These are phyloP conservation scores for Chlorencoelia australis DNA, from an alignment of 2,329 filamentous ascomycete species.

Conservation along the genomic window DNA sequence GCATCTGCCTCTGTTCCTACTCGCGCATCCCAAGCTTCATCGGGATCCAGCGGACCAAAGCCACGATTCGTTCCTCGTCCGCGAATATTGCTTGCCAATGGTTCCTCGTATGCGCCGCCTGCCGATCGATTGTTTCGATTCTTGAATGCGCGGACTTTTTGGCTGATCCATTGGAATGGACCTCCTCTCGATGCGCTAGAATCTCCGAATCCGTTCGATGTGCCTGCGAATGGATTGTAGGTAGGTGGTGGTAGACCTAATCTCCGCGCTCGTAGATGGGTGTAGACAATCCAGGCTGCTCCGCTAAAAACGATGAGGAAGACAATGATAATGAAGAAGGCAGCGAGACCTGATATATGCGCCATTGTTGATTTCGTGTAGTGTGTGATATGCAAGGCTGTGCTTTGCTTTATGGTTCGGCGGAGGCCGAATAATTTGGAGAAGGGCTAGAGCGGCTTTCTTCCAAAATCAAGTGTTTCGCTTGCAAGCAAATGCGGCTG, in stretches of 20 bases:
- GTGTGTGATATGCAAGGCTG: too few relatives aligned
- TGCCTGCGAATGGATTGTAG: slow-evolving; percentile 56
- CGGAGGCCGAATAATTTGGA: too few relatives aligned
- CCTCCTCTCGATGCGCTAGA: slow-evolving; percentile 45
- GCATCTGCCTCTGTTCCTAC: slow-evolving; percentile 64
- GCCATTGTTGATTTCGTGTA: slow-evolving; percentile 42
- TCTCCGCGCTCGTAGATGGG: slow-evolving; percentile 60
- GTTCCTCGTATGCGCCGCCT: slow-evolving; percentile 60
- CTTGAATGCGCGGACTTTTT: slow-evolving; percentile 53
- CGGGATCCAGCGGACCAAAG: slow-evolving; percentile 64
- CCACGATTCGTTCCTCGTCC: slow-evolving; percentile 39
- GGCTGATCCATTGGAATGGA: slow-evolving; percentile 62
- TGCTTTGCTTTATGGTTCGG: too few relatives aligned
- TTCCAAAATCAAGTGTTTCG: too few relatives aligned
- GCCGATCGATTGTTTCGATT: slow-evolving; percentile 57
- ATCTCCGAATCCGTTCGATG: slow-evolving; percentile 30
- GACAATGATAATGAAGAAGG: slow-evolving; percentile 64
- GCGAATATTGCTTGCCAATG: slow-evolving; percentile 30
- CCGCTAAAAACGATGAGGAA: slow-evolving; percentile 47
- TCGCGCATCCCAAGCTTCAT: slow-evolving; percentile 77
- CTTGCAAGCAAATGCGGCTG: too few relatives aligned
- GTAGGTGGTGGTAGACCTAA: slow-evolving; percentile 66
- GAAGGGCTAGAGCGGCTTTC: too few relatives aligned
- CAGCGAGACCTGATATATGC: slow-evolving; percentile 52
- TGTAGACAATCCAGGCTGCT: slow-evolving; percentile 59